Evolutionary conservation across 2,329 filamentous ascomycete species (phyloP).

Genomic region (Sphaceloma murrayae): DNA sequence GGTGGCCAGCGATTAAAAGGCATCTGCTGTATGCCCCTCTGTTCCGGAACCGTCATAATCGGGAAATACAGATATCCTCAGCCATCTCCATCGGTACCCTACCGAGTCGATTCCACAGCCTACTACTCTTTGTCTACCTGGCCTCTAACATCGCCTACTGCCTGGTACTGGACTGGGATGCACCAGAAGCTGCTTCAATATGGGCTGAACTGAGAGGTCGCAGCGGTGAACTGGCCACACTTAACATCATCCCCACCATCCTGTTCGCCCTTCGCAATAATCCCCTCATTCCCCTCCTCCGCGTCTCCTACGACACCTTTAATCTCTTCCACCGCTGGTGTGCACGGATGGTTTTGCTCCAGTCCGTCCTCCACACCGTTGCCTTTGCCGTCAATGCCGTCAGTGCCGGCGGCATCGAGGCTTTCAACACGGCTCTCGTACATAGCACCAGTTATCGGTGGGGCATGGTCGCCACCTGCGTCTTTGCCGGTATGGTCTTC

Average conservation of each 20-base stretch:
- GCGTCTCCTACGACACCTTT: constrained; percentile 92
- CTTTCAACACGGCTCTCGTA: constrained; percentile 46
- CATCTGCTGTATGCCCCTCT: constrained; percentile 62
- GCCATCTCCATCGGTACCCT: constrained; percentile 66
- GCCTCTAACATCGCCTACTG: constrained; percentile 69
- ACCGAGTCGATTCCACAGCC: constrained; percentile 66
- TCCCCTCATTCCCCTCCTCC: constrained; percentile 68
- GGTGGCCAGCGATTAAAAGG: constrained; percentile 52
- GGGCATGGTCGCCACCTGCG: constrained; percentile 51
- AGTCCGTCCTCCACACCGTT: constrained; percentile 59
- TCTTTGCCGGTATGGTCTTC: constrained; percentile 57
- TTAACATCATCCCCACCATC: constrained; percentile 88
- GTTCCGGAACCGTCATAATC: constrained; percentile 65
- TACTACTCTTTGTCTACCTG: constrained; percentile 60
- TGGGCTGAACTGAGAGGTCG: constrained; percentile 77
- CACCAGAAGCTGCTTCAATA: constrained; percentile 43
- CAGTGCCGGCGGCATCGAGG: constrained; percentile 51
- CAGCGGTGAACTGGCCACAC: constrained; percentile 69
- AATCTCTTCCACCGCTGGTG: constrained; percentile 83
- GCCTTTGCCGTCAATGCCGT: constrained; percentile 62
- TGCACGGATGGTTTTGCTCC: constrained; percentile 61
- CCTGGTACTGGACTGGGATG: constrained; percentile 52
- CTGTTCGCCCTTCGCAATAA: constrained; percentile 90
- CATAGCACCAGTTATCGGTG: constrained; percentile 55
- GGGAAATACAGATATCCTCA: constrained; percentile 57